Evolutionary conservation across 805 yeast genomes (phyloP), one percentile per base, ranked within the genome.

Genomic region (Maudiozyma bulderi): DNA sequence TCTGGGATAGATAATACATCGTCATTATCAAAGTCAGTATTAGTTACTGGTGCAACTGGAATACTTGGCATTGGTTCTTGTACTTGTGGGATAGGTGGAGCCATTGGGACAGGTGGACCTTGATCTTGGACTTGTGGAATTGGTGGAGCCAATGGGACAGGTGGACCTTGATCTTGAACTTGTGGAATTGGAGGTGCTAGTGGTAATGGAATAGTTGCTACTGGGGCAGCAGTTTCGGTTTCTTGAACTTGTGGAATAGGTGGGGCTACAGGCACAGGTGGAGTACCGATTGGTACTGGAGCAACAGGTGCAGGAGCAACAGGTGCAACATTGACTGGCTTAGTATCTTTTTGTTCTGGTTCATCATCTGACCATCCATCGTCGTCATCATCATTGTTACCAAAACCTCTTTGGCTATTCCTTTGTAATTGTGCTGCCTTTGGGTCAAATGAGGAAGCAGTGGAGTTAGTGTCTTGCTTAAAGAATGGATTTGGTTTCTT

Each of bases 401-500:
- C 69, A 34, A 65, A 49, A 14, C 75, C 74, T 64, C 90, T 73
- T 62, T 85, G 91, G 7, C 86, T 78, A 30, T 76, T 79, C 65
- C 93, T 73, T 64, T 84, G 90, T 49, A 80, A 83, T 31, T 84
- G 78, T 9, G 52, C 52, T 51, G 79, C 78, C 52, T 72, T 72
- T 0, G 77, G 68, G 58, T 82, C 86, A 54, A 81, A 67, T 0
- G 65, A 53, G 3, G 69, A 59, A 1, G 48, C 34, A 1, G 64
- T 46, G 29, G 60, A 53, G 20, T 64, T 52, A 26, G 58, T 54
- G 11, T 57, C 57, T 2, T 49, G 47, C 20, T 53, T 80, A 63
- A 82, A 82, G 59, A 82, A 82, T 46, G 87, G 86, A 46, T 74
- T 73, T 26, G 66, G 61, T 44, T 65, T 62, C 15, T 54, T 55